Base-by-base conservation (phyloP, 2,329 filamentous ascomycete species). In the Ophiosphaerella korrae region DNA sequence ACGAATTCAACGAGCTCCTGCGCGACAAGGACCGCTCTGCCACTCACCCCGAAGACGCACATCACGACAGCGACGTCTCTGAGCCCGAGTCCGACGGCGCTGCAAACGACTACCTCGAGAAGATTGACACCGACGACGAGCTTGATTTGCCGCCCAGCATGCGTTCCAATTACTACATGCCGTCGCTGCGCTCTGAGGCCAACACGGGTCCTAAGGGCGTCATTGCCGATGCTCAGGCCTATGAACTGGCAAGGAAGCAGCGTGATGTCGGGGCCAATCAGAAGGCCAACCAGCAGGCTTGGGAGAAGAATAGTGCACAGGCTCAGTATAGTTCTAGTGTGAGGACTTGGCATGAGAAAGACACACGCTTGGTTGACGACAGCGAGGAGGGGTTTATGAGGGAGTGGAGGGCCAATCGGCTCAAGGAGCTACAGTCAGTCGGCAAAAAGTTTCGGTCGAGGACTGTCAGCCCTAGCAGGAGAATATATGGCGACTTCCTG, bases 141-240 rank as follows among this genome's bases (percentile, higher is more conserved):
- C 73, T 77, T 63, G 75, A 78, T 52, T 53, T 74, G 23, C 66
- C 73, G 43, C 62, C 67, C 58, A 67, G 86, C 64, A 85, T 86
- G 72, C 82, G 86, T 45, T 78, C 81, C 52, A 75, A 82, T 59
- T 80, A 80, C 72, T 77, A 76, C 62, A 76, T 80, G 71, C 74
- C 89, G 65, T 82, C 81, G 67, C 83, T 89, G 53, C 72, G 89
- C 71, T 84, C 78, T 45, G 86, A 88, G 50, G 83, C 85, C 59
- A 86, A 89, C 61, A 93, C 89, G 2, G 90, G 90, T 40, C 89
- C 92, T 61, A 93, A 93, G 78, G 90, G 90, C 56, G 90, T 94
- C 73, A 93, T 94, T 67, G 88, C 89, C 63, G 90, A 94, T 70
- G 90, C 90, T 33, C 82, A 89, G 66, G 85, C 86, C 65, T 93